Base-by-base conservation (phyloP, 768 basidiomycete genomes). In the Leccinum barrowsii region DNA sequence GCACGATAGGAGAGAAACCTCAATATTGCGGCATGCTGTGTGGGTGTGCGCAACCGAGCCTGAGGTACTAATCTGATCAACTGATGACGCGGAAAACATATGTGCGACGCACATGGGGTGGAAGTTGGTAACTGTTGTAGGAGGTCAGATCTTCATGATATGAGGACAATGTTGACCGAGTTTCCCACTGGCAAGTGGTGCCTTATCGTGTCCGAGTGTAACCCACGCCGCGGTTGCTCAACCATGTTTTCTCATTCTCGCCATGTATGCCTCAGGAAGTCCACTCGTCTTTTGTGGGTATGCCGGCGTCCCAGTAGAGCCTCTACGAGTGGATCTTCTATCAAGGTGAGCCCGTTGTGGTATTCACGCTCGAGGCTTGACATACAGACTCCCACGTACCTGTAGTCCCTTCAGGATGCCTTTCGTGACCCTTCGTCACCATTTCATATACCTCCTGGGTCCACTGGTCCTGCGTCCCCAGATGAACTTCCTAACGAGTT, bases 401-500 rank as follows among this genome's bases (percentile, higher is more conserved):
- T 24, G 44, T 46, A 89, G 87, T 78, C 77, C n/a, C 77, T 89
- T 7, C 84, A 79, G 66, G 80, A 79, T 5, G 81, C 81, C 11
- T 88, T 88, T 65, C 77, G 78, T 32, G 82, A 89, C 61, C 85
- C 85, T 2, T 73, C 76, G 1, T 86, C 86, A 2, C 87, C 86
- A n/a, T 89, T 81, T 64, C 76, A 87, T 59, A 76, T 87, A 50
- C 75, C 83, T 2, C 84, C 83, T 26, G 85, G 86, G 7, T 75
- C 79, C 12, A 69, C 72, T 60, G 87, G 86, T 1, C 87, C 86
- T 40, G 79, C 77, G 2, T 82, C 82, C 0, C 84, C 85, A 5
- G 81, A 86, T 58, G 78, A 80, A 37, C 60, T 63, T 19, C 64
- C 70, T 3, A 28, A 28, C 42, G 59, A 58, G 35, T 48, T 56